Conservation (phyloP, 805 yeast species). For the Candida pseudoglaebosa region DNA sequence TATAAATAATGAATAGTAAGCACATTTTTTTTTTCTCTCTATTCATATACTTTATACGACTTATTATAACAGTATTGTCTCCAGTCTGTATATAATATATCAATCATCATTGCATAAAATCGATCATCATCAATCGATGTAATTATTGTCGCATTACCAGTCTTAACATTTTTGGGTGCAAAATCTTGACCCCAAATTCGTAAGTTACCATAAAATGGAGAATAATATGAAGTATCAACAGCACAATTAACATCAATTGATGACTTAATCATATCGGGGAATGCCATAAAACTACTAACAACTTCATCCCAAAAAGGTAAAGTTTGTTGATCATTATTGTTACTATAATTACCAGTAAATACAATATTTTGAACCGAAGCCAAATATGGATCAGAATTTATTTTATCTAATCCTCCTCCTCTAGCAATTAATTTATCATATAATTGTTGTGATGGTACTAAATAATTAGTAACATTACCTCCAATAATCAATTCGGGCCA, state of each 20-base stretch:
- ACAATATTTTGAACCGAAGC: conserved; percentile 24
- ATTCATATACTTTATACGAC: not conserved
- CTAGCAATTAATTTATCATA: conserved; percentile 30
- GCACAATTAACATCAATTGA: conserved; percentile 28
- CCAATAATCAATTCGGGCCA: conserved; percentile 39
- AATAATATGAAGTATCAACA: conserved; percentile 37
- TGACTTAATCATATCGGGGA: conserved; percentile 30
- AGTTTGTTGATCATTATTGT: conserved; percentile 24
- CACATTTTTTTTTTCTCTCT: too few relatives aligned
- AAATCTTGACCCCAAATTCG: conserved; percentile 35
- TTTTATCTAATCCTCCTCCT: conserved; percentile 29
- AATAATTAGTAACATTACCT: conserved; percentile 39
- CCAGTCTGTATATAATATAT: conserved; percentile 33
- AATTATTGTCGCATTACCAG: conserved; percentile 35
- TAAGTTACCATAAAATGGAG: conserved; percentile 40
- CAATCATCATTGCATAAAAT: conserved; percentile 28
- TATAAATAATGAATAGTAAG: too few relatives aligned
- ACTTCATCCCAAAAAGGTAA: conserved; percentile 44
- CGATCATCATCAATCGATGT: conserved; percentile 25
- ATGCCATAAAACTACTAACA: conserved; percentile 33
- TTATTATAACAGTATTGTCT: conserved; percentile 28
- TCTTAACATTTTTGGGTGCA: conserved; percentile 30
- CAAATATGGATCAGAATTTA: conserved; percentile 25
- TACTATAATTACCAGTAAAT: conserved; percentile 30
- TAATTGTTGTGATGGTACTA: conserved; percentile 35